Conservation (phyloP, 2,329 filamentous ascomycete genomes). For the Hyphodiscus sp. region DNA sequence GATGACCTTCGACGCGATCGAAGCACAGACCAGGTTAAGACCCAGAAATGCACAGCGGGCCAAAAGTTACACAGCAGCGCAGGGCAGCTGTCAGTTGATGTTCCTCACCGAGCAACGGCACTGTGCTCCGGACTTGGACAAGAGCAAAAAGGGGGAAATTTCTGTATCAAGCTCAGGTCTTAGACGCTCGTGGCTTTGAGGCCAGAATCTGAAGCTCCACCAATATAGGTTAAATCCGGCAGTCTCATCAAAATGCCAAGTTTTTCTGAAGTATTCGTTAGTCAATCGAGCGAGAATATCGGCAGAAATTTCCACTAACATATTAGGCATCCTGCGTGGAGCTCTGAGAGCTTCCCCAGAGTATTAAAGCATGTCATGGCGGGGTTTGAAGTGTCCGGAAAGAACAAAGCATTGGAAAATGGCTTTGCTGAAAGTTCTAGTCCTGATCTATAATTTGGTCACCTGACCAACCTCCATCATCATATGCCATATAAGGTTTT, state of each 20-base stretch:
- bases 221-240: neutral
- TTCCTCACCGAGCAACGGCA: neutral
- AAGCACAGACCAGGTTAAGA: neutral
- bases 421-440: too few species aligned
- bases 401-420: too few species aligned
- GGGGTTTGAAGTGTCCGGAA: too few species aligned
- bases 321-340: too few species aligned
- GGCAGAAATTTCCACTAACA: neutral
- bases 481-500: too few species aligned
- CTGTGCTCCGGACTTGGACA: neutral
- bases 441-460: too few species aligned
- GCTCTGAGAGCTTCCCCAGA: too few species aligned
- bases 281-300: neutral
- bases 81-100: neutral
- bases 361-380: too few species aligned
- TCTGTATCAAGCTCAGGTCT: neutral
- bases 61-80: neutral
- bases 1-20: neutral
- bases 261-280: neutral
- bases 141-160: neutral
- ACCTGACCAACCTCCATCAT: too few species aligned
- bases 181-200: neutral
- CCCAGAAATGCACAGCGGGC: neutral
- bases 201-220: neutral
- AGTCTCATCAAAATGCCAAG: neutral